phyloP scores from a whole-genome alignment of 352 stramenopile species.

The Phytophthora sp. region DNA sequence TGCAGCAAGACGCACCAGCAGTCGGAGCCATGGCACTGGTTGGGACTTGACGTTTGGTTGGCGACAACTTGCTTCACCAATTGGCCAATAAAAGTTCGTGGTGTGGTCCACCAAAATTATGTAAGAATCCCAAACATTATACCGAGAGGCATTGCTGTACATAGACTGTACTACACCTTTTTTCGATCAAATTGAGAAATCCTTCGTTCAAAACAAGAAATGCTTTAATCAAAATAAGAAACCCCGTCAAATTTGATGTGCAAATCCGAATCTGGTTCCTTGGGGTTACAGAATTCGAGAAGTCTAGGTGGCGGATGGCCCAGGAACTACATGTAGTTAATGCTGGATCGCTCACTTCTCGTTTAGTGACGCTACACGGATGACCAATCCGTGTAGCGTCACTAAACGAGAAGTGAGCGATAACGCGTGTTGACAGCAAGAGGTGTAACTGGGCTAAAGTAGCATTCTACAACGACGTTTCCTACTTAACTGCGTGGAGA shows the following conservation, averaged over 20 bases:
- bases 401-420: neutral
- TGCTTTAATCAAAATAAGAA: neutral
- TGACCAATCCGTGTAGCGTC: too few species aligned
- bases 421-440: neutral
- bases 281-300: neutral
- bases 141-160: too few species aligned
- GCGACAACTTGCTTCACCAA: constrained; percentile 6
- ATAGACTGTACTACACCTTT: too few species aligned
- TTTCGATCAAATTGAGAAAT: neutral
- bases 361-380: too few species aligned
- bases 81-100: too few species aligned
- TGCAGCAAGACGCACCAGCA: constrained; percentile 34
- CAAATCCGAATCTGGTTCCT: neutral
- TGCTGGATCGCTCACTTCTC: too few species aligned
- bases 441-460: neutral
- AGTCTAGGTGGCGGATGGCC: neutral
- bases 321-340: too few species aligned
- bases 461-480: neutral
- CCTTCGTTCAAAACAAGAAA: too few species aligned
- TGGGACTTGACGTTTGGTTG: constrained; percentile 23
- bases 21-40: constrained; percentile 67
- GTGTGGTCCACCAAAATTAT: constrained; percentile 12
- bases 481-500: neutral
- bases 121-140: too few species aligned
- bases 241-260: neutral